Evolutionary conservation across 371 early-diverging fungal species (phyloP).

Genomic region (Mucor saturninus): DNA sequence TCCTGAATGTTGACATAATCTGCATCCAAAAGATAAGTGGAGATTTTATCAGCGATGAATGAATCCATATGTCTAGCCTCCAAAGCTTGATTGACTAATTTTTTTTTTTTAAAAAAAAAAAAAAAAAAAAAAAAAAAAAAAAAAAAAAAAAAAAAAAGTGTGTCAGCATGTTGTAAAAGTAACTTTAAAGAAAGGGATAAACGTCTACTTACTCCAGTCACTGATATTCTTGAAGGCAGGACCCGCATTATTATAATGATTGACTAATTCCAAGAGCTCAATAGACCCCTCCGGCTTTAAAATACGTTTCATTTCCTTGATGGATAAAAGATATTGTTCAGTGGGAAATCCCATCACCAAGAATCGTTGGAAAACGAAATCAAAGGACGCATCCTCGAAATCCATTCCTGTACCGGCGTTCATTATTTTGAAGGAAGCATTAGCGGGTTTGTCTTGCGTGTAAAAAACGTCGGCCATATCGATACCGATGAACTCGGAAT

Average conservation of each 20-base stretch:
- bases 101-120: background rate
- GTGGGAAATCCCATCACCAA: slow-evolving; percentile 49
- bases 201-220: slow-evolving; percentile 42
- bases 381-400: slow-evolving; percentile 45
- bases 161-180: background rate
- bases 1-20: slow-evolving; percentile 32
- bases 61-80: slow-evolving; percentile 38
- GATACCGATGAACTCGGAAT: slow-evolving; percentile 48
- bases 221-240: slow-evolving; percentile 39
- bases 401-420: slow-evolving; percentile 42
- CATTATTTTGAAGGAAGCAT: slow-evolving; percentile 34
- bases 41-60: slow-evolving; percentile 46
- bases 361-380: slow-evolving; percentile 55
- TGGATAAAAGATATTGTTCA: slow-evolving; percentile 34
- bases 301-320: slow-evolving; percentile 49
- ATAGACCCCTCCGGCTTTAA: slow-evolving; percentile 45
- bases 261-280: slow-evolving; percentile 49
- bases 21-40: slow-evolving; percentile 28
- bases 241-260: slow-evolving; percentile 35
- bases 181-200: background rate
- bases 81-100: slow-evolving; percentile 41
- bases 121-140: background rate
- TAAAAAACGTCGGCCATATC: slow-evolving; percentile 52
- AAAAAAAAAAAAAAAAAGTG: background rate
- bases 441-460: slow-evolving; percentile 30